These are phyloP conservation scores for Rutstroemia sp. DNA, from an alignment of 2,329 filamentous ascomycete species.

Conservation along the genomic window DNA sequence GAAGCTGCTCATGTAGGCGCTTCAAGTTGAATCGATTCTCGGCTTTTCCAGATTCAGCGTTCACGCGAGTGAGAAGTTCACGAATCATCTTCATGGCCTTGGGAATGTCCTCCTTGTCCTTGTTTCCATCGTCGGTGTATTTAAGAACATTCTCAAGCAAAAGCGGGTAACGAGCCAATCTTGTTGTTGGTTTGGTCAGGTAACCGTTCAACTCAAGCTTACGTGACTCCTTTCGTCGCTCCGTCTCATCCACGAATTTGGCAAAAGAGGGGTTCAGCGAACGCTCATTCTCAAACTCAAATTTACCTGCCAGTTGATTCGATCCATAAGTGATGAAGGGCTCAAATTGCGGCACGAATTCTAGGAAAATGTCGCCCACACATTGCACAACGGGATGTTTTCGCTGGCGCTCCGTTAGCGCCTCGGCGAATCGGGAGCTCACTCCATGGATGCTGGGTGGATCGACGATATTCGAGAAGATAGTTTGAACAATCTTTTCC, in stretches of 20 bases:
- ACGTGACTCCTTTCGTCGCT: conserved; percentile 89
- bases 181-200: conserved; percentile 92
- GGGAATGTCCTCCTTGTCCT: conserved; percentile 87
- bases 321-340: conserved; percentile 96
- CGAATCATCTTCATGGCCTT: conserved; percentile 82
- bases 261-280: conserved; percentile 76
- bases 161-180: conserved; percentile 87
- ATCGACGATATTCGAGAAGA: conserved; percentile 94
- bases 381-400: conserved; percentile 82
- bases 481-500: conserved; percentile 85
- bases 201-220: conserved; percentile 98
- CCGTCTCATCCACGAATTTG: conserved; percentile 93
- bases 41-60: conserved; percentile 90
- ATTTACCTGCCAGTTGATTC: conserved; percentile 93
- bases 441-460: conserved; percentile 74
- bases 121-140: conserved; percentile 80
- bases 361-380: conserved; percentile 88
- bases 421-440: conserved; percentile 79
- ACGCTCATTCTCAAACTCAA: conserved; percentile 95
- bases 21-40: conserved; percentile 97
- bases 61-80: conserved; percentile 80
- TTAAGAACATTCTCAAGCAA: conserved; percentile 88
- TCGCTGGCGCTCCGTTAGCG: conserved; percentile 85
- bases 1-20: conserved; percentile 83
- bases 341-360: conserved; percentile 86